Conservation (phyloP, 352 stramenopile species). For the Pythium rishiriense region DNA sequence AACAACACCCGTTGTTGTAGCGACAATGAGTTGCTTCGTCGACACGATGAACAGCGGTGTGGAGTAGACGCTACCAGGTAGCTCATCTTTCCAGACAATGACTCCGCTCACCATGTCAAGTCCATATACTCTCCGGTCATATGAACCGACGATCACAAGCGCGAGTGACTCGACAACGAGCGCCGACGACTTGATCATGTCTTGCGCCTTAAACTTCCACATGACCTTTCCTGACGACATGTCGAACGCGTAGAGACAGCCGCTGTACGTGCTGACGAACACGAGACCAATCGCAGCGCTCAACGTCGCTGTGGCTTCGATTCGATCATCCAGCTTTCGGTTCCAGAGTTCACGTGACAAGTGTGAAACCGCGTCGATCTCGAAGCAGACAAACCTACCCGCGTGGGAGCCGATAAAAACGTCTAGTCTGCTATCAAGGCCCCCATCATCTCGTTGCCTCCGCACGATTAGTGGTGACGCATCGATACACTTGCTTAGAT, state of each 20-base stretch:
- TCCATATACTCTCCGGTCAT: slow-evolving; percentile 50
- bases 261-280: slow-evolving; percentile 60
- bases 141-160: slow-evolving; percentile 52
- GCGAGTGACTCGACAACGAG: slow-evolving; percentile 41
- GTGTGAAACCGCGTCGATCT: slow-evolving; percentile 26
- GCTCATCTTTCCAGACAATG: slow-evolving; percentile 29
- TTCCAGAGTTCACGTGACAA: slow-evolving; percentile 35
- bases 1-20: slow-evolving; percentile 42
- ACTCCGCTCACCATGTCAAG: slow-evolving; percentile 31
- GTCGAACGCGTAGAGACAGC: slow-evolving; percentile 46
- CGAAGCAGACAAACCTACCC: slow-evolving; percentile 40
- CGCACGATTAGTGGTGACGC: slow-evolving; percentile 57
- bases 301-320: slow-evolving; percentile 52
- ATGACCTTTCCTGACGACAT: slow-evolving; percentile 26
- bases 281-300: slow-evolving; percentile 33
- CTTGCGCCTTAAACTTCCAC: slow-evolving; percentile 38
- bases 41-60: slow-evolving; percentile 34
- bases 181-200: slow-evolving; percentile 51
- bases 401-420: slow-evolving; percentile 58
- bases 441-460: background rate
- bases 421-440: slow-evolving; percentile 8
- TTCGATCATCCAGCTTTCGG: slow-evolving; percentile 48
- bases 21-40: slow-evolving; percentile 34
- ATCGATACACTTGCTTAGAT: slow-evolving; percentile 66
- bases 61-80: slow-evolving; percentile 53